Evolutionary conservation across 805 yeast species (phyloP).

Genomic region (Saccharomycopsis vini): DNA sequence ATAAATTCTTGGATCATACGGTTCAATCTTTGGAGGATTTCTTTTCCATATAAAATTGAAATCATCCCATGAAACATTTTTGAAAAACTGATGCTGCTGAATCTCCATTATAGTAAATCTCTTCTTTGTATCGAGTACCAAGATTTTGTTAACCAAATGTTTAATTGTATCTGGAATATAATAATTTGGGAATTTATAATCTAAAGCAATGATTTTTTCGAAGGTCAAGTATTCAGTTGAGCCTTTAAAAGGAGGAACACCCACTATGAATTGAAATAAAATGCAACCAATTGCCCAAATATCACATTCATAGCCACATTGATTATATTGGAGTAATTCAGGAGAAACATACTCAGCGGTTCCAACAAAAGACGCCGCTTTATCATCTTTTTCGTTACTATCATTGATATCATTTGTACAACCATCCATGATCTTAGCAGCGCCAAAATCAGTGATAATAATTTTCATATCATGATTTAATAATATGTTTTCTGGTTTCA

Average conservation of each 20-base stretch:
- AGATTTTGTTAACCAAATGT: slow-evolving; percentile 55
- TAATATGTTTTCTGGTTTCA: slow-evolving; percentile 89
- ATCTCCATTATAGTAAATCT: slow-evolving; percentile 52
- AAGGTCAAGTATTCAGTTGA: slow-evolving; percentile 77
- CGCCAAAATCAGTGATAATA: slow-evolving; percentile 95
- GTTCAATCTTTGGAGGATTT: slow-evolving; percentile 59
- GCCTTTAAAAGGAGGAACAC: slow-evolving; percentile 86
- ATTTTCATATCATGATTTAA: slow-evolving; percentile 78
- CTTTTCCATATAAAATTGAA: slow-evolving; percentile 60
- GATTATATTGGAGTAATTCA: slow-evolving; percentile 68
- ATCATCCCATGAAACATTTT: slow-evolving; percentile 56
- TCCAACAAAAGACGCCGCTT: slow-evolving; percentile 82
- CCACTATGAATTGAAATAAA: slow-evolving; percentile 71
- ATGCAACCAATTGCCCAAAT: slow-evolving; percentile 95
- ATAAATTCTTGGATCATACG: slow-evolving; percentile 42
- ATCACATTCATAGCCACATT: slow-evolving; percentile 77
- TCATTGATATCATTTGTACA: slow-evolving; percentile 26
- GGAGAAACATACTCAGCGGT: slow-evolving; percentile 97
- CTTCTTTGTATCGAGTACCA: slow-evolving; percentile 62
- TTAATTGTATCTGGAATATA: slow-evolving; percentile 53
- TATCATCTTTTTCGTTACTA: slow-evolving; percentile 14
- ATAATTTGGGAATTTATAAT: slow-evolving; percentile 63
- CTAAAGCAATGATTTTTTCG: slow-evolving; percentile 74
- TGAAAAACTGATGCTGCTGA: slow-evolving; percentile 65
- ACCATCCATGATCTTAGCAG: slow-evolving; percentile 64